Base-by-base conservation (phyloP, 345 rosid species). In the Linum tenue region DNA sequence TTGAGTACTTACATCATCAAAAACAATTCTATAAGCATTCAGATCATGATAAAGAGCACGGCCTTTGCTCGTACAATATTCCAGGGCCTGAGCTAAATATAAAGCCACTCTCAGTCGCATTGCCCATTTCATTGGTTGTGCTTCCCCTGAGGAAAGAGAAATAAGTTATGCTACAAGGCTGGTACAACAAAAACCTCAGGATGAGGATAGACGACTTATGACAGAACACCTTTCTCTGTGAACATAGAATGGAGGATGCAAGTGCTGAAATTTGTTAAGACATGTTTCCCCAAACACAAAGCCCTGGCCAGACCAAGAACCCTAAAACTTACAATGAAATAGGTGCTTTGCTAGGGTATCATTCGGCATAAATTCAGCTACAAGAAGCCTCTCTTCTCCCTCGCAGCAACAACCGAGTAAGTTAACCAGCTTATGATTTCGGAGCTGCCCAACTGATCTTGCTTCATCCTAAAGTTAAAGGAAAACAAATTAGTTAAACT, bases 111-210 rank as follows among this genome's bases (percentile, higher is more conserved):
- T 81, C 58, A 94, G 77, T 75, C 99, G 82, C 97, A 94, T 94
- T 17, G 92, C 83, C 99, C 99, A 90, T 77, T 90, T 85, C 97
- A 94, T 90, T 17, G 99, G 99, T 31, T 85, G 95, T 50, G 85
- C 40, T 79, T 90, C 99, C 99, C 97, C 99, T 94, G 73, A 62
- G 63, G 31, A 43, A 67, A 68, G 56, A 56, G 39, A 71, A 48
- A 48, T 12, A 12, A 7, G 53, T 48, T 10, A 48, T 48, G 53
- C 53, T 48, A 9, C 11, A 48, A 7, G 53, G 44, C 44, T 41
- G 44, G 44, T 41, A 41, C 44, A 41, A 4, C 44, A 4, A 41
- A 41, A 8, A 41, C 5, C 44, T 48, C 53, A 48, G 12, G 14
- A 48, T 48, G 53, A 48, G 53, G 14, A 48, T 48, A 48, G 53